phyloP scores from a whole-genome alignment of 352 stramenopile genomes.

The Phytophthora citricola region DNA sequence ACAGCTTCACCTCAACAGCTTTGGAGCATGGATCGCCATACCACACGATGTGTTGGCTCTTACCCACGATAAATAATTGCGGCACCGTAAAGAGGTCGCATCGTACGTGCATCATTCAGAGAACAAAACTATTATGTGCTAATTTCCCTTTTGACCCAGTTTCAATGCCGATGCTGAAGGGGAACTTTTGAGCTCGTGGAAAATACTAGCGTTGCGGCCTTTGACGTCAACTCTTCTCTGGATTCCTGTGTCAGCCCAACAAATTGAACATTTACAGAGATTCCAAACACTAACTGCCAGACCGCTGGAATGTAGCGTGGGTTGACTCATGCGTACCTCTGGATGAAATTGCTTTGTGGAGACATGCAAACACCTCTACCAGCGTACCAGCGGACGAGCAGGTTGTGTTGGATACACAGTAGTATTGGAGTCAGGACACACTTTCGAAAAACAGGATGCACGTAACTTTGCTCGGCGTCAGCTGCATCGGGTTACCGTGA shows the following conservation, averaged over 20 bases:
- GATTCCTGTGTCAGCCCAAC: slow-evolving; percentile 74
- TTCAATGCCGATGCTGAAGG: slow-evolving; percentile 71
- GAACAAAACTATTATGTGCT: background rate
- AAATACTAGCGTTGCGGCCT: slow-evolving; percentile 58
- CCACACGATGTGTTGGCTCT: slow-evolving; percentile 64
- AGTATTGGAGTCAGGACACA: background rate
- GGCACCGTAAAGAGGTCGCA: slow-evolving; percentile 63
- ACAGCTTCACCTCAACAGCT: slow-evolving; percentile 44
- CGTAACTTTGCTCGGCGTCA: slow-evolving; percentile 68
- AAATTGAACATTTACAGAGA: slow-evolving; percentile 57
- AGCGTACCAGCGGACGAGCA: background rate
- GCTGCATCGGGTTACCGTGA: slow-evolving; percentile 50
- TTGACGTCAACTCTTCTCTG: slow-evolving; percentile 67
- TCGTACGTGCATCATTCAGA: slow-evolving; percentile 44
- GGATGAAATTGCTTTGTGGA: slow-evolving; percentile 42
- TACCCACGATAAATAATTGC: slow-evolving; percentile 66
- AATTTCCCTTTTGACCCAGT: slow-evolving; percentile 34
- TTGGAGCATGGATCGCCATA: slow-evolving; percentile 54
- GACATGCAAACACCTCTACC: slow-evolving; percentile 52
- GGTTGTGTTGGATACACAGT: background rate
- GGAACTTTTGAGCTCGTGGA: slow-evolving; percentile 58
- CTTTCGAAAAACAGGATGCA: slow-evolving; percentile 81
- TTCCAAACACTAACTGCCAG: slow-evolving; percentile 4
- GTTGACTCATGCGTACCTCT: slow-evolving; percentile 28
- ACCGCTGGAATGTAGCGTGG: slow-evolving; percentile 2